phyloP scores from a whole-genome alignment of 371 early-diverging fungal genomes.

The Umbelopsis sp. region DNA sequence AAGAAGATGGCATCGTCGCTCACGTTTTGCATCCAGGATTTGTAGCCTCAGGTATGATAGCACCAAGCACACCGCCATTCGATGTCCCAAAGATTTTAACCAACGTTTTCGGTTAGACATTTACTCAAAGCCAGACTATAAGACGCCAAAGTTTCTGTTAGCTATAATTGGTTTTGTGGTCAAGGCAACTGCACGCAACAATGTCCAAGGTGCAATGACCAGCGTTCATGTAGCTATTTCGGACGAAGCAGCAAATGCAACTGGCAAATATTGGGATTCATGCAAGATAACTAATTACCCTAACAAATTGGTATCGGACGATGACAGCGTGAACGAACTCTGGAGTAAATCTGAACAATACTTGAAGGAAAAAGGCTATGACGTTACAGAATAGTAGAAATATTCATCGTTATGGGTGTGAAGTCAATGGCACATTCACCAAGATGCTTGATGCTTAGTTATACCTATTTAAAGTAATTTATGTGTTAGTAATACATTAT shows the following conservation, averaged over 20 bases:
- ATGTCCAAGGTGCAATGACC: slow-evolving; percentile 18
- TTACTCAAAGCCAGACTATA: background rate
- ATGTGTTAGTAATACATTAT: no score
- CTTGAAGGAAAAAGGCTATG: slow-evolving; percentile 2
- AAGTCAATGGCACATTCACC: no score
- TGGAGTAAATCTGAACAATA: background rate
- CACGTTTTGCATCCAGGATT: slow-evolving; percentile 19
- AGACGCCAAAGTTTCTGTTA: background rate
- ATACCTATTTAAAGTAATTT: no score
- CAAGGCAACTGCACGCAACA: background rate
- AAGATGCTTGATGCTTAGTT: no score
- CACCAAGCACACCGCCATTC: no score
- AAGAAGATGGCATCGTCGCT: slow-evolving; percentile 5
- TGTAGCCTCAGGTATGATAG: background rate
- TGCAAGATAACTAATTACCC: background rate
- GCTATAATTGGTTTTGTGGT: background rate
- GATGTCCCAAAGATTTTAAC: background rate
- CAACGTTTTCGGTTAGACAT: background rate
- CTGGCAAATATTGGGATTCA: slow-evolving; percentile 20
- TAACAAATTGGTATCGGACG: background rate
- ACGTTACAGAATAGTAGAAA: no score
- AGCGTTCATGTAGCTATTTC: slow-evolving; percentile 18
- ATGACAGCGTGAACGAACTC: background rate
- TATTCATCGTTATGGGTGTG: no score
- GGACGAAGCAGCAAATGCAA: slow-evolving; percentile 11